Conservation (phyloP, 2,329 filamentous ascomycete genomes). For the Sarocladium oryzae region DNA sequence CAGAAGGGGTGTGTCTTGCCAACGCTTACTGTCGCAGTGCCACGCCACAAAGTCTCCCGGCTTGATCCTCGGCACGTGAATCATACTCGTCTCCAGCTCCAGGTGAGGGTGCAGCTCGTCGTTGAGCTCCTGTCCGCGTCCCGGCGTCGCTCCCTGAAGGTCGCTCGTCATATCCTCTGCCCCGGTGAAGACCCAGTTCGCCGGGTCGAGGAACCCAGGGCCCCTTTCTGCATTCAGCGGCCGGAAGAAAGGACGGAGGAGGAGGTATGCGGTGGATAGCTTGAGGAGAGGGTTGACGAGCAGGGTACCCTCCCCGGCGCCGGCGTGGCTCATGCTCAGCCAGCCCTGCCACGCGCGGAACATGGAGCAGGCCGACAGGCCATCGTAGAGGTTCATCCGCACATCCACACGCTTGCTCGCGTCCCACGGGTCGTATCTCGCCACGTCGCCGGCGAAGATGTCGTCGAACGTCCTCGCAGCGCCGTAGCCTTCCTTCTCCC, state of each 20-base stretch:
- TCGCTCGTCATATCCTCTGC: slow-evolving; percentile 41
- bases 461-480: slow-evolving; percentile 54
- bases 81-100: slow-evolving; percentile 59
- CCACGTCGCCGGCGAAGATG: slow-evolving; percentile 62
- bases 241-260: slow-evolving; percentile 79
- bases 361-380: slow-evolving; percentile 74
- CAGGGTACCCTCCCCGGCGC: slow-evolving; percentile 70
- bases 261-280: slow-evolving; percentile 69
- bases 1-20: slow-evolving; percentile 12
- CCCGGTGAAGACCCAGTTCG: slow-evolving; percentile 55
- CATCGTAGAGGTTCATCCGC: slow-evolving; percentile 70
- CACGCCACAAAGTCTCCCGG: slow-evolving; percentile 77
- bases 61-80: slow-evolving; percentile 59
- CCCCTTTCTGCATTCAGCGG: slow-evolving; percentile 27
- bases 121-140: slow-evolving; percentile 61
- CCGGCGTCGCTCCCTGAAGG: slow-evolving; percentile 66
- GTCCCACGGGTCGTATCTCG: slow-evolving; percentile 80
- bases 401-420: slow-evolving; percentile 61
- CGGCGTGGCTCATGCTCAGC: slow-evolving; percentile 70
- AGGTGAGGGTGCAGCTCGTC: slow-evolving; percentile 67
- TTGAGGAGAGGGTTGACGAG: slow-evolving; percentile 73
- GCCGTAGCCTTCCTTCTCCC: slow-evolving; percentile 58
- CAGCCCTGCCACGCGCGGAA: slow-evolving; percentile 90
- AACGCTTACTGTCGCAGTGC: slow-evolving; percentile 64
- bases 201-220: slow-evolving; percentile 37